These are phyloP conservation scores for Adansonia grandidieri DNA, from an alignment of 441 rosid species.

Conservation along the genomic window DNA sequence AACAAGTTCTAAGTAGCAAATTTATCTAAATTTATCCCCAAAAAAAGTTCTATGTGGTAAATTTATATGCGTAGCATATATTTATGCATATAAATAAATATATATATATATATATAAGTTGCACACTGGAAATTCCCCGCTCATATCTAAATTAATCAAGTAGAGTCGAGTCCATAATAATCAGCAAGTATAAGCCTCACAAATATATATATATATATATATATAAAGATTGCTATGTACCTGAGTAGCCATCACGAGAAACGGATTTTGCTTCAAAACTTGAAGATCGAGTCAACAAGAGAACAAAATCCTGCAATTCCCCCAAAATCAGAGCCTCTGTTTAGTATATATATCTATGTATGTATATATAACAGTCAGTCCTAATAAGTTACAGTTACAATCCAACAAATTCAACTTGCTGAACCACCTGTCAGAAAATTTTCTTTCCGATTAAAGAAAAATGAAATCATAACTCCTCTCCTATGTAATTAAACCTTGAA, in stretches of 20 bases:
- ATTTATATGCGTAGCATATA: too few species aligned
- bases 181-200: not conserved
- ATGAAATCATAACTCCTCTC: not conserved
- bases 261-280: conserved; percentile 4
- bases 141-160: not conserved
- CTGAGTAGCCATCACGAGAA: conserved; percentile 25
- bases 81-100: too few species aligned
- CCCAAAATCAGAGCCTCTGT: not conserved
- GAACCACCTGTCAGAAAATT: too few species aligned
- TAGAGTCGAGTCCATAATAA: not conserved
- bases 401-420: too few species aligned
- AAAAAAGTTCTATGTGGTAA: too few species aligned
- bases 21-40: too few species aligned
- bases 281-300: not conserved
- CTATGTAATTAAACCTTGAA: not conserved
- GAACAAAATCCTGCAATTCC: not conserved
- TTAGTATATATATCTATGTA: not conserved
- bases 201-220: not conserved
- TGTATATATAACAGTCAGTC: not conserved
- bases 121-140: not conserved
- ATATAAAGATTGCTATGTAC: not conserved
- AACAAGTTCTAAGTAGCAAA: too few species aligned
- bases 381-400: not conserved
- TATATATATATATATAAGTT: too few species aligned
- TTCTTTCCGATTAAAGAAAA: too few species aligned